phyloP scores from a whole-genome alignment of 305 asterid genomes.

The Andrographis paniculata region DNA sequence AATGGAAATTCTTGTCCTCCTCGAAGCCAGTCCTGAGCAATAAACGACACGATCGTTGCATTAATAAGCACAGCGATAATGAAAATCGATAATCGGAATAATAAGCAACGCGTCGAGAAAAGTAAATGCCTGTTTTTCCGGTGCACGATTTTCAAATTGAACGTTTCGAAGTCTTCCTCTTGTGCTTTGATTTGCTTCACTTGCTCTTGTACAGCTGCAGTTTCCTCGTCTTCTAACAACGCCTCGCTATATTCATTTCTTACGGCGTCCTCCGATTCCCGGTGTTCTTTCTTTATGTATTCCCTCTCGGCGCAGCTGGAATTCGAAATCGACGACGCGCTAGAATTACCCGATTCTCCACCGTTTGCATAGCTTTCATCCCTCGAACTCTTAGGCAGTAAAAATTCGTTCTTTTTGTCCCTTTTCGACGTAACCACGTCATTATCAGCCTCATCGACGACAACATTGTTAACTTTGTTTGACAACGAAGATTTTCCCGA shows the following conservation, averaged over 20 bases:
- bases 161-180: constrained; percentile 94
- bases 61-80: no score
- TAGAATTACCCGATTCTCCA: constrained; percentile 66
- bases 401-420: constrained; percentile 54
- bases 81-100: no score
- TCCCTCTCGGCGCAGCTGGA: constrained; percentile 54
- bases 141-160: constrained; percentile 87
- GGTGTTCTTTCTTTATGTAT: constrained; percentile 47
- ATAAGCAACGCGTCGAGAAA: no score
- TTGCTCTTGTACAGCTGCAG: constrained; percentile 94
- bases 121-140: constrained; percentile 69
- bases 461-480: constrained; percentile 39
- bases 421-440: constrained; percentile 52
- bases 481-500: constrained; percentile 57
- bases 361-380: constrained; percentile 44
- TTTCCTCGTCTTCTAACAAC: constrained; percentile 81
- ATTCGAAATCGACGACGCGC: constrained; percentile 72
- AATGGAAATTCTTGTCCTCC: constrained; percentile 88
- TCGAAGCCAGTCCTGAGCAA: constrained; percentile 79
- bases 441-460: constrained; percentile 42
- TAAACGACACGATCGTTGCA: no score
- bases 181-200: constrained; percentile 93
- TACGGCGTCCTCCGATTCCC: constrained; percentile 27
- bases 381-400: constrained; percentile 40
- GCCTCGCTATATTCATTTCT: constrained; percentile 51